These are phyloP conservation scores for Arthroderma uncinatum DNA, from an alignment of 2,329 filamentous ascomycete species.

Conservation along the genomic window DNA sequence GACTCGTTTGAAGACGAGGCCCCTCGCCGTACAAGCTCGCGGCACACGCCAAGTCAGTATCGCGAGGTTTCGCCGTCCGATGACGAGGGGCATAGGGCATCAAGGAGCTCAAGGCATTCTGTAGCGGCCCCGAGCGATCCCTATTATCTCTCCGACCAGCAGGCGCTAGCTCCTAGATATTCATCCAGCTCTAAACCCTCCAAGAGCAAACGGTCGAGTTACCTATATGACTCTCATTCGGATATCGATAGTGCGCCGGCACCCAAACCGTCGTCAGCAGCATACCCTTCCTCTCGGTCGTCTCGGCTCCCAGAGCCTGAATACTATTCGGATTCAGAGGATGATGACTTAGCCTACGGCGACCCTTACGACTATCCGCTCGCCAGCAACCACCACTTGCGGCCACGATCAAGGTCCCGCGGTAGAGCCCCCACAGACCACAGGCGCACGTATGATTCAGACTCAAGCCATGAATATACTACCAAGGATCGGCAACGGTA, in stretches of 20 bases:
- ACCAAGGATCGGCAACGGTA: conserved; percentile 4
- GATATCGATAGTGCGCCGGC: not conserved
- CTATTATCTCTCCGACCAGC: conserved; percentile 1
- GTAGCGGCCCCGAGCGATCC: not conserved
- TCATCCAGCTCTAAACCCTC: not conserved
- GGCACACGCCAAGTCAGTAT: conserved; percentile 17
- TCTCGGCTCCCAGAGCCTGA: not conserved
- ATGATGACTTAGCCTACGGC: conserved; percentile 3
- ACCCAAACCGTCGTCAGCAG: not conserved
- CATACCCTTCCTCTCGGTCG: not conserved
- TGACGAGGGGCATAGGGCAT: conserved; percentile 18
- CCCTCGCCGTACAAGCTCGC: conserved; percentile 10
- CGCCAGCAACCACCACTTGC: not conserved
- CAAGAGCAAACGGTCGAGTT: not conserved
- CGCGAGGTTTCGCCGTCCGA: conserved; percentile 17
- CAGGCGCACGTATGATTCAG: conserved; percentile 15
- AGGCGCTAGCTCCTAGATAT: not conserved
- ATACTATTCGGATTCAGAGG: not conserved
- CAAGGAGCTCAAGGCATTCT: conserved; percentile 18
- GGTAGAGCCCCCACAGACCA: not conserved
- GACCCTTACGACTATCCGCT: not conserved
- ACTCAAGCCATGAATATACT: conserved; percentile 11
- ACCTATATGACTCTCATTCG: not conserved
- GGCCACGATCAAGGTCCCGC: conserved; percentile 7
- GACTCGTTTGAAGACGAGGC: conserved; percentile 21